Evolutionary conservation across 2,329 filamentous ascomycete genomes (phyloP).

Genomic region (Myriosclerotinia scirpicola): DNA sequence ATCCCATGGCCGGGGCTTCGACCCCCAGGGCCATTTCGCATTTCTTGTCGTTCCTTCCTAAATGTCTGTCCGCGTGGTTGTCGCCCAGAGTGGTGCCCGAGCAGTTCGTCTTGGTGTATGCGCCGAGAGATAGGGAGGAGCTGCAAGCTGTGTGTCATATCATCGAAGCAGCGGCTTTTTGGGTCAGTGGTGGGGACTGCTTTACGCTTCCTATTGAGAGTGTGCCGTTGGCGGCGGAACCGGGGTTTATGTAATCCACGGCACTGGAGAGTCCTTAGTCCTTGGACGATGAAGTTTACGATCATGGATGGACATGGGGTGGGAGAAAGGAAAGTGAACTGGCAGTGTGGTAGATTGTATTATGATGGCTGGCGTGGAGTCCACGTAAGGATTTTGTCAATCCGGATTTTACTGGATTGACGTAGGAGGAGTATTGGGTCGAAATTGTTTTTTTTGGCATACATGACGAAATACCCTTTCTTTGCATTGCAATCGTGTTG

Average conservation of each 20-base stretch:
- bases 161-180: conserved; percentile 74
- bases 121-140: conserved; percentile 68
- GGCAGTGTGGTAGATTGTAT: background rate
- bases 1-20: conserved; percentile 64
- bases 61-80: conserved; percentile 3
- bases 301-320: background rate
- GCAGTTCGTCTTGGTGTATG: conserved; percentile 81
- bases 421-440: conserved; percentile 7
- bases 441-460: conserved; percentile 18
- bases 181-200: conserved; percentile 44
- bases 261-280: background rate
- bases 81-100: conserved; percentile 53
- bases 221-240: background rate
- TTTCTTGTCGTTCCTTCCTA: conserved; percentile 7
- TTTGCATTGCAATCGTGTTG: conserved; percentile 5
- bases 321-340: background rate
- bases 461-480: conserved; percentile 14
- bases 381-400: background rate
- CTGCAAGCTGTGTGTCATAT: conserved; percentile 66
- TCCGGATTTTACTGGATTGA: background rate
- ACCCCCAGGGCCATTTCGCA: conserved; percentile 38
- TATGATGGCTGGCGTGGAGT: background rate
- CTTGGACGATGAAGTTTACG: background rate
- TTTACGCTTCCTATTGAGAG: conserved; percentile 31
- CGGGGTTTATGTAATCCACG: background rate